These are phyloP conservation scores for Saksenaea oblongispora DNA, from an alignment of 371 early-diverging fungal species.

Conservation along the genomic window DNA sequence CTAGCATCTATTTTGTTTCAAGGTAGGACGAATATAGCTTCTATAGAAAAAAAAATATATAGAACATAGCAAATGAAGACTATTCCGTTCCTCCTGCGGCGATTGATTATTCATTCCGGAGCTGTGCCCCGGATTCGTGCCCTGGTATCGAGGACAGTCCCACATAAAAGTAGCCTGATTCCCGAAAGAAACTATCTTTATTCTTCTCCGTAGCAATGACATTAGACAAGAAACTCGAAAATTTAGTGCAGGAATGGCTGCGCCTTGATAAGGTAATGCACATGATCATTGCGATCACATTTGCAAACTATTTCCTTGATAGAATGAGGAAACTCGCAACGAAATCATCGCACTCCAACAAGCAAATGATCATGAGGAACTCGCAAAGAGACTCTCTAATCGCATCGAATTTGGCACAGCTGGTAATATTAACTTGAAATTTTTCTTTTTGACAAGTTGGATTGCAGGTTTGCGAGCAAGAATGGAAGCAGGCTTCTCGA, in stretches of 20 bases:
- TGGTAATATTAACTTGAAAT: slow-evolving; percentile 39
- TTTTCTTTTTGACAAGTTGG: background rate
- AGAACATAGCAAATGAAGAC: too few species aligned
- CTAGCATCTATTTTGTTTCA: too few species aligned
- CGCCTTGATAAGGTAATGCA: slow-evolving; percentile 67
- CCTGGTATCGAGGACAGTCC: background rate
- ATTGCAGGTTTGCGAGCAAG: slow-evolving; percentile 79
- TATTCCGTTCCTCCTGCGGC: too few species aligned
- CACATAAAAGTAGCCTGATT: background rate
- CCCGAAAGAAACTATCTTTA: background rate
- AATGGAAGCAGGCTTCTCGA: slow-evolving; percentile 95
- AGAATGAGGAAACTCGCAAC: slow-evolving; percentile 9
- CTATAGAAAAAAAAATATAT: too few species aligned
- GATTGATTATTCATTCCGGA: too few species aligned
- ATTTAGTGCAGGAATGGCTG: slow-evolving; percentile 64
- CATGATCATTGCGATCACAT: background rate
- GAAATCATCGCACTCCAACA: slow-evolving; percentile 50
- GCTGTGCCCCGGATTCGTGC: background rate
- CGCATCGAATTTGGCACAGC: slow-evolving; percentile 92
- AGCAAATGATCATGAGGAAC: slow-evolving; percentile 52
- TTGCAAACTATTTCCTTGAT: background rate
- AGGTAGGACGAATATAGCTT: too few species aligned
- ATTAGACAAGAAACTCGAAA: slow-evolving; percentile 11
- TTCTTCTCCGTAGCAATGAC: background rate
- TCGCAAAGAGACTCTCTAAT: slow-evolving; percentile 67